phyloP scores from a whole-genome alignment of 805 yeast genomes.

The Candida ponderosae region DNA sequence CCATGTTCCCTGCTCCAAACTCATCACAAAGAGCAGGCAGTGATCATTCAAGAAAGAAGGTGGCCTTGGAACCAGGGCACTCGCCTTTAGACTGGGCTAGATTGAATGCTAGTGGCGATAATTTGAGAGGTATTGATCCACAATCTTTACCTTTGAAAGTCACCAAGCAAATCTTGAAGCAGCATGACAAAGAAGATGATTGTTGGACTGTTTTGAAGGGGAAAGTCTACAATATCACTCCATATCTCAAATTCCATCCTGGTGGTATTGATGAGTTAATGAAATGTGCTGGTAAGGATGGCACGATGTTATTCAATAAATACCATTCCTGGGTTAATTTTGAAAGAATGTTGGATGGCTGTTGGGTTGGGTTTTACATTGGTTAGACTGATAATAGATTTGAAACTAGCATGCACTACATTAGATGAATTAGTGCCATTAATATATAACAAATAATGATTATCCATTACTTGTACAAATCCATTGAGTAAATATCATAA shows the following conservation, averaged over 20 bases:
- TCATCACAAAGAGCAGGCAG: conserved; percentile 13
- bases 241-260: conserved; percentile 82
- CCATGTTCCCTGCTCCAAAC: conserved; percentile 8
- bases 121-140: conserved; percentile 46
- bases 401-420: too few relatives aligned
- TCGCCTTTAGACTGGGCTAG: conserved; percentile 87
- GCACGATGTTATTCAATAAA: conserved; percentile 65
- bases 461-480: too few relatives aligned
- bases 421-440: too few relatives aligned
- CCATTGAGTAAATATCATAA: too few relatives aligned
- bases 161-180: conserved; percentile 46
- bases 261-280: conserved; percentile 80
- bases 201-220: conserved; percentile 83
- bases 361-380: conserved; percentile 54
- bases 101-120: conserved; percentile 36
- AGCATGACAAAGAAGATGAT: conserved; percentile 55
- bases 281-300: conserved; percentile 79
- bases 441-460: too few relatives aligned
- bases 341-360: conserved; percentile 71
- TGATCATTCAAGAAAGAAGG: conserved; percentile 37
- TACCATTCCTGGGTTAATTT: conserved; percentile 79
- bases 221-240: conserved; percentile 80
- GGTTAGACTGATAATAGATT: too few relatives aligned
- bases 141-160: conserved; percentile 51
- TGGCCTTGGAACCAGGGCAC: conserved; percentile 65